A percentile compares a stretch with the other conserved stretches of the same genome.
Conservation (phyloP, 805 yeast genomes). For the Candida maesae region DNA sequence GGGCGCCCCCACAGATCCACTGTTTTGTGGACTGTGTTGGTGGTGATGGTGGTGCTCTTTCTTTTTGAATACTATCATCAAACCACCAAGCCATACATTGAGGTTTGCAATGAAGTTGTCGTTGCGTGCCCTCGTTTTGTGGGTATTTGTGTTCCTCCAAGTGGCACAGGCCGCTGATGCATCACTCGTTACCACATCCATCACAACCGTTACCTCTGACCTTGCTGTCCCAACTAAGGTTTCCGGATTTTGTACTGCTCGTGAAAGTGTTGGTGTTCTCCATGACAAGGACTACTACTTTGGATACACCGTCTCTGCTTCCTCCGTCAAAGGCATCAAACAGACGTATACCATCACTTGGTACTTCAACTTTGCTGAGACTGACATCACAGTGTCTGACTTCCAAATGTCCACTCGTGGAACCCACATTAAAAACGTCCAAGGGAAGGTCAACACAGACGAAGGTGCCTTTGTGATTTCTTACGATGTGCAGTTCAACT, state of each 20-base stretch:
- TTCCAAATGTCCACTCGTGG: slow-evolving; percentile 13
- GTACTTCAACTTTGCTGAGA: slow-evolving; percentile 16
- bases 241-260: slow-evolving; percentile 5
- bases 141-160: too few species aligned
- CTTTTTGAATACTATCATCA: too few species aligned
- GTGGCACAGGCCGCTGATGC: too few species aligned
- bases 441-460: slow-evolving; percentile 17
- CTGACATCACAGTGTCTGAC: slow-evolving; percentile 10
- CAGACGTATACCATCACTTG: slow-evolving; percentile 16
- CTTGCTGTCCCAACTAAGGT: background rate
- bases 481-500: slow-evolving; percentile 8
- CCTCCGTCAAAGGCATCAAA: slow-evolving; percentile 1
- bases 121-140: too few species aligned
- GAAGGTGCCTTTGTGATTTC: slow-evolving; percentile 14
- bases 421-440: slow-evolving; percentile 1
- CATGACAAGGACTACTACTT: slow-evolving; percentile 9
- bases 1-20: too few species aligned
- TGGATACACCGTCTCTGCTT: slow-evolving; percentile 7
- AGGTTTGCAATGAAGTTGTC: too few species aligned
- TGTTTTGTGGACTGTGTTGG: too few species aligned
- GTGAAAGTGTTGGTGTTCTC: slow-evolving; percentile 2
- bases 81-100: too few species aligned
- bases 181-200: too few species aligned
- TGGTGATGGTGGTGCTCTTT: too few species aligned
- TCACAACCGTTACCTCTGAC: background rate